Evolutionary conservation across 176 grass and related monocot species (phyloP), one percentile per base, ranked within the genome.

Genomic region (Juncus effusus): DNA sequence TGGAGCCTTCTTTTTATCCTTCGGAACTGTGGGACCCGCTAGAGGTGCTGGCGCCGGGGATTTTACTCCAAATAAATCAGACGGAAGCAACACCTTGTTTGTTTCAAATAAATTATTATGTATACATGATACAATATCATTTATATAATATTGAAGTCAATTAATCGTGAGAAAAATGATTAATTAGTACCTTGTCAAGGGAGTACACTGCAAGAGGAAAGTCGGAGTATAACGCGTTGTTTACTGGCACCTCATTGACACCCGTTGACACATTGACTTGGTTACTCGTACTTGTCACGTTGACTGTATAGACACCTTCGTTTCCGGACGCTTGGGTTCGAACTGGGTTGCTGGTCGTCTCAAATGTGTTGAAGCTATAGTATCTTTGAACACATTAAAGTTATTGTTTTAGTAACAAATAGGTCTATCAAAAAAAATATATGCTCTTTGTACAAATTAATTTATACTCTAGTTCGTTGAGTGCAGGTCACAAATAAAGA

Each of bases 321-420:
- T 50, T 61, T 19, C 83, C 83, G 2, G 87, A 80, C 3, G 83
- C 87, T 70, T 90, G 79, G 51, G 87, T 90, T 56, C 53, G 74
- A 50, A 90, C 76, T 19, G 87, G 87, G 83, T 90, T 90, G 79
- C 87, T 90, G 3, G 82, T 72, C 42, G 83, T 90, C 63, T 84
- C 57, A 60, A 90, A 90, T 14, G 78, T 81, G 38, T 75, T 4
- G 51, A 82, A 57, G 69, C 62, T 86, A 65, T 86, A 86, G 83
- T 73, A 90, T 5, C 44, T 47, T 47, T 47, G 44, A 6, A 47
- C 4, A 47, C 44, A 47, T 47, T 28, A 47, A 2, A 47, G 6
- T 1, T 47, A 47, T 6, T 47, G 9, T 6, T 6, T 47, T 47
- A 47, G 9, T 47, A 47, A 6, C 4, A 47, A 47, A 2, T 47